Percentiles rank a stretch among this genome's conserved stretches.
These are phyloP conservation scores for Pterocarpus santalinus DNA, from an alignment of 306 rosid species.

Conservation along the genomic window DNA sequence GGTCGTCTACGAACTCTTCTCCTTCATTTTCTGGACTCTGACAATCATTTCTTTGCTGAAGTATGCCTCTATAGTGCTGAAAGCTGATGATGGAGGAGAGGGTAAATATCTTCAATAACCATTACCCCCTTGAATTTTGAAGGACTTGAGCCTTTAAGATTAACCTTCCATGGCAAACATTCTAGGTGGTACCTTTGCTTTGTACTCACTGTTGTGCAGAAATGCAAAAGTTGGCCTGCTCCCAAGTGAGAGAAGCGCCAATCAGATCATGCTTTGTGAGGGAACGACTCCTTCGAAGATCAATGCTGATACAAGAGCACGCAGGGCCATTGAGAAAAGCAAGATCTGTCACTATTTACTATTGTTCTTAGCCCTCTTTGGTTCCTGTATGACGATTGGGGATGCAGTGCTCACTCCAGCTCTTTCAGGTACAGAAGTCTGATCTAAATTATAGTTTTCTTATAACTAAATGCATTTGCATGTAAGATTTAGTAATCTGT, in stretches of 20 bases:
- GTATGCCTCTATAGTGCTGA: constrained; percentile 71
- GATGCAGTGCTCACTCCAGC: constrained; percentile 85
- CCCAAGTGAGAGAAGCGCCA: constrained; percentile 67
- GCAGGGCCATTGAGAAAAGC: constrained; percentile 72
- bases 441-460: background rate
- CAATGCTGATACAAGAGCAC: constrained; percentile 67
- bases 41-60: constrained; percentile 69
- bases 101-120: constrained; percentile 49
- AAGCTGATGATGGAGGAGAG: constrained; percentile 79
- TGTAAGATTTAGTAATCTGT: background rate
- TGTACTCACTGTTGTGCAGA: constrained; percentile 85
- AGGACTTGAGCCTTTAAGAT: constrained; percentile 16
- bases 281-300: constrained; percentile 47
- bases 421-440: constrained; percentile 66
- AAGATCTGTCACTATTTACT: constrained; percentile 68
- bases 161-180: constrained; percentile 23
- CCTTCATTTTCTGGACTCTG: constrained; percentile 84
- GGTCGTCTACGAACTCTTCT: constrained; percentile 67
- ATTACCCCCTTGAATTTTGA: background rate
- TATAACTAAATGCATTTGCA: background rate
- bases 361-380: constrained; percentile 78
- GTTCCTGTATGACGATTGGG: constrained; percentile 81
- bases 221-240: constrained; percentile 83
- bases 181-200: constrained; percentile 82
- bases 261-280: constrained; percentile 59